Percentiles rank a stretch among this genome's conserved stretches.
Conservation (phyloP, 495 filamentous ascomycete genomes). For the Achaetomiella virescens region DNA sequence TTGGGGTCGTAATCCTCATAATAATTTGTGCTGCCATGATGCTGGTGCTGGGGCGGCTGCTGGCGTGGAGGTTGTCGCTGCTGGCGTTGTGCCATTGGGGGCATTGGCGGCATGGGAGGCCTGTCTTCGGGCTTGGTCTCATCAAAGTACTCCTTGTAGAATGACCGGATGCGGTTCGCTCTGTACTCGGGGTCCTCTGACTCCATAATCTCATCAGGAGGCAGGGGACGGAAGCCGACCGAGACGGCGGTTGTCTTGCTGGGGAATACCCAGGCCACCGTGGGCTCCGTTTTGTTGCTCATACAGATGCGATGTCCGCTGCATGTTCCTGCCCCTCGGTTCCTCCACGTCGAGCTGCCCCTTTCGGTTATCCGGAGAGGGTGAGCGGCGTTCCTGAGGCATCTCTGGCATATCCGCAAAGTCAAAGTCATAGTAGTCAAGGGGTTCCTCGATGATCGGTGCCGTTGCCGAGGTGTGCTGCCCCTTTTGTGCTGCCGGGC, state of each 20-base stretch:
- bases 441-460: slow-evolving; percentile 25
- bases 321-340: slow-evolving; percentile 29
- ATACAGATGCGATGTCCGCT: slow-evolving; percentile 33
- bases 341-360: slow-evolving; percentile 19
- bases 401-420: slow-evolving; percentile 13
- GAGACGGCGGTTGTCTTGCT: slow-evolving; percentile 66
- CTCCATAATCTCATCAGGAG: slow-evolving; percentile 60
- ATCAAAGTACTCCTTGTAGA: slow-evolving; percentile 99
- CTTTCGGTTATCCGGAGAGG: slow-evolving; percentile 6
- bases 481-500: slow-evolving; percentile 6
- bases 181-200: slow-evolving; percentile 90
- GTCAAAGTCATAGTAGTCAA: slow-evolving; percentile 26
- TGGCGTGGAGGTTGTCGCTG: slow-evolving; percentile 13
- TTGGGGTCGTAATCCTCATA: slow-evolving; percentile 65
- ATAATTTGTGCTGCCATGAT: slow-evolving; percentile 44
- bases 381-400: slow-evolving; percentile 8
- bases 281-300: slow-evolving; percentile 30
- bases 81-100: slow-evolving; percentile 32
- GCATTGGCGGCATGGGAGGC: slow-evolving; percentile 36
- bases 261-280: slow-evolving; percentile 49
- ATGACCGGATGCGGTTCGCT: slow-evolving; percentile 93
- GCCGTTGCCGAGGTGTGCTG: slow-evolving; percentile 1
- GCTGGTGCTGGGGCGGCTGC: slow-evolving; percentile 7
- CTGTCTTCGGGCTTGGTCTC: slow-evolving; percentile 56
- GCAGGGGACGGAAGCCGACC: slow-evolving; percentile 86